Evolutionary conservation across 176 grass and related monocot genomes (phyloP).

Genomic region (Triticum monococcum): DNA sequence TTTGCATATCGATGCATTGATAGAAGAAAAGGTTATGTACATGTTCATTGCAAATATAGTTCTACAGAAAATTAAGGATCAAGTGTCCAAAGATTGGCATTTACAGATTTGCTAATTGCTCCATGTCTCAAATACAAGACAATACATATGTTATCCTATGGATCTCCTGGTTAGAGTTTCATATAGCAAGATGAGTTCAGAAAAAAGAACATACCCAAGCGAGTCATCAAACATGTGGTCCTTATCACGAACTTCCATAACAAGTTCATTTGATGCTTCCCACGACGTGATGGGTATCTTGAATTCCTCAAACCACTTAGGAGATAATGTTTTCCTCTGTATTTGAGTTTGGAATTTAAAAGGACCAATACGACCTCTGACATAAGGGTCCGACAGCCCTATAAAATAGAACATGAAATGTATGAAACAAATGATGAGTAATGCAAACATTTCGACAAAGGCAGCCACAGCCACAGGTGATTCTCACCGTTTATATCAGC

Average conservation of each 20-base stretch:
- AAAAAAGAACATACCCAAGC: slow-evolving; percentile 64
- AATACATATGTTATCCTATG: not conserved
- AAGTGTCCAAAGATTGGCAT: not conserved
- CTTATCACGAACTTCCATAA: slow-evolving; percentile 81
- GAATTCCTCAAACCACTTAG: slow-evolving; percentile 96
- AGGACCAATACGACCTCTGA: slow-evolving; percentile 72
- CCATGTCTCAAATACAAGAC: not conserved
- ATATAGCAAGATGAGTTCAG: slow-evolving; percentile 21
- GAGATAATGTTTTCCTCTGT: slow-evolving; percentile 76
- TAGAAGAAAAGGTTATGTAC: not conserved
- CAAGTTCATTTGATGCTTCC: slow-evolving; percentile 75
- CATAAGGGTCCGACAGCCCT: slow-evolving; percentile 94
- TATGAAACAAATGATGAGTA: slow-evolving; percentile 24
- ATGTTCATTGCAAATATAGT: not conserved
- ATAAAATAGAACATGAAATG: slow-evolving; percentile 14
- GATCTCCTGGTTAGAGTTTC: not conserved
- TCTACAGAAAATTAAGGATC: not conserved
- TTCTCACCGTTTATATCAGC: slow-evolving; percentile 86
- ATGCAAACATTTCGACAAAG: not conserved
- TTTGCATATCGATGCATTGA: not conserved
- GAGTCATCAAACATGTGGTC: slow-evolving; percentile 90
- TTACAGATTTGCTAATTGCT: not conserved
- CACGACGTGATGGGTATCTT: slow-evolving; percentile 88
- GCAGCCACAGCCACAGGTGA: not conserved
- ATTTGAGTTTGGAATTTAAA: slow-evolving; percentile 86